Evolutionary conservation across 2,329 filamentous ascomycete genomes (phyloP), one percentile per base, ranked within the genome.

Genomic region (Xylariaceae sp.): DNA sequence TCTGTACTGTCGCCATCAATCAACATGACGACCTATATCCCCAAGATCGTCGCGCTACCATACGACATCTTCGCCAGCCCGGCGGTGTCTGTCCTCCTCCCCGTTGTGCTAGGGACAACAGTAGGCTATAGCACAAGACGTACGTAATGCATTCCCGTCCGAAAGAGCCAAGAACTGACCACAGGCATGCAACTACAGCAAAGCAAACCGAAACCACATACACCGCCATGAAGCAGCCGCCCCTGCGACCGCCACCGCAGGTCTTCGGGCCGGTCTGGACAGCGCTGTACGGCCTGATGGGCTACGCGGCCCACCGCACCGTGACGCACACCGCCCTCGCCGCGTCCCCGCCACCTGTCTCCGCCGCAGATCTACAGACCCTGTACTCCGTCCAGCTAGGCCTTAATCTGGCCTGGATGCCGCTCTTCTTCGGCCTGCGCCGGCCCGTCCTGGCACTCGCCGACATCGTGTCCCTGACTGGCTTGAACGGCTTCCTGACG

Each of bases 321-420:
- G 85, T 88, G 67, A 80, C 72, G 26, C 75, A 74, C 8, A 86
- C 86, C 46, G 79, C 85, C 48, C 76, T 85, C 49, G 76, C 78
- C 73, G 82, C 49, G 9, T 31, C 48, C 12, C 39, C 54, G 12
- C 51, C 47, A 42, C 29, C 56, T 19, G 55, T 47, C 44, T 52
- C 57, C 2, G 45, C 60, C 11, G 54, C 81, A 81, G 68, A 78
- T 84, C 61, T 87, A 85, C 62, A 86, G 89, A 89, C 87, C 0
- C 79, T 96, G 32, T 96, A 96, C 76, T 88, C 88, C 2, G 77
- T 91, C 56, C 91, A 96, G 73, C 84, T 96, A 5, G 88, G 80
- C 8, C 77, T 96, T 50, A 96, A 96, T 70, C 76, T 95, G 32
- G 71, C 86, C 51, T 97, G 89, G 89, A 96, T 91, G 81, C 92